Conservation (phyloP, 2,329 filamentous ascomycete genomes). For the Fusarium sublunatum region DNA sequence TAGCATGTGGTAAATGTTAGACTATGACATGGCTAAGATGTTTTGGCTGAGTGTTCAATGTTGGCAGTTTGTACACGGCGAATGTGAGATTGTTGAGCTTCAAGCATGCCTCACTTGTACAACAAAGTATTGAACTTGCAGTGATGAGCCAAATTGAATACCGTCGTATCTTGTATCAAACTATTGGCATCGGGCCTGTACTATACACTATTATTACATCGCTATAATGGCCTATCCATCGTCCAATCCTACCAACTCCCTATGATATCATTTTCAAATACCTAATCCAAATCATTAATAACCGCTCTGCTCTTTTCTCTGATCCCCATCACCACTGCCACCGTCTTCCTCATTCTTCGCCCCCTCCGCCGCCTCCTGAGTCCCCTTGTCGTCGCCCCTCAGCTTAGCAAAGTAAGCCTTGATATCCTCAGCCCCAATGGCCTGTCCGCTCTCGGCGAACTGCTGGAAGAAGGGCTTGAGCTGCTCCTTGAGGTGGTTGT, state of each 20-base stretch:
- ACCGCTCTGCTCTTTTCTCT: slow-evolving; percentile 64
- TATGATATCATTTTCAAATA: background rate
- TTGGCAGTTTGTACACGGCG: too few relatives aligned
- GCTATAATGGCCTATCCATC: background rate
- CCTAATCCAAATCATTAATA: slow-evolving; percentile 51
- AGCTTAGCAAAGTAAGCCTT: slow-evolving; percentile 96
- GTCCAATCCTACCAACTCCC: slow-evolving; percentile 5
- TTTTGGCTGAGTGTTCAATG: too few relatives aligned
- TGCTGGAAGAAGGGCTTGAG: slow-evolving; percentile 95
- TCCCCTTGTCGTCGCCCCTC: slow-evolving; percentile 84
- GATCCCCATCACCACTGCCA: slow-evolving; percentile 45
- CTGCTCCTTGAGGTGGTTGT: slow-evolving; percentile 94
- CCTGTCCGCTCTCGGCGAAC: slow-evolving; percentile 89
- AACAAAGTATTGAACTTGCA: background rate
- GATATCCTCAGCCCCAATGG: slow-evolving; percentile 94
- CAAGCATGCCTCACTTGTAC: too few relatives aligned
- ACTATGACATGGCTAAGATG: background rate
- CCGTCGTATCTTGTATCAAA: slow-evolving; percentile 4
- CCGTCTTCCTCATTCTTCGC: slow-evolving; percentile 46
- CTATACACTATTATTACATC: slow-evolving; percentile 34
- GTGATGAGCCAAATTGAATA: background rate
- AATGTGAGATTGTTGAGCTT: too few relatives aligned
- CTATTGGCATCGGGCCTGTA: slow-evolving; percentile 1
- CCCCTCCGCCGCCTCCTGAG: slow-evolving; percentile 67
- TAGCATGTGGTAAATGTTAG: slow-evolving; percentile 6